Base-by-base conservation (phyloP, 2,329 filamentous ascomycete species). In the Tolypocladium guangdongense region DNA sequence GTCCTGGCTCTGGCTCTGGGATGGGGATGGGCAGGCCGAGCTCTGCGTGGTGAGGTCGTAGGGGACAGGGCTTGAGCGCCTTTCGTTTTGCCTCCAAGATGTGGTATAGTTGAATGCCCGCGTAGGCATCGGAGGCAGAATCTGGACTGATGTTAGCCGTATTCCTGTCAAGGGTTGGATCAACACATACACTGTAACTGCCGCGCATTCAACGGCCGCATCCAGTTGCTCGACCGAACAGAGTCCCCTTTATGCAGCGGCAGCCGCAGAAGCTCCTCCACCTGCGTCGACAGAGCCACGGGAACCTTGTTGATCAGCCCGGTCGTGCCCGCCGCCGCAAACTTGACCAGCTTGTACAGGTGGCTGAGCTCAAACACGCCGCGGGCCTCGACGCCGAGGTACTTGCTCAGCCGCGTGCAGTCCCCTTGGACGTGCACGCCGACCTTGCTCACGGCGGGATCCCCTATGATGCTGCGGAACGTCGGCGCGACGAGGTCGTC, bases 291-390 rank as follows among this genome's bases (percentile, higher is more conserved):
- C 49, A 96, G 71, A 2, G 78, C 74, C 11, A 92, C 83, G 7
- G 83, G 70, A 50, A 66, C 76, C 63, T 82, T 88, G 66, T 88
- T 87, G 63, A 92, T 81, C 77, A 66, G 3, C 74, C 65, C 5
- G 73, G 76, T 38, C 81, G 71, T 7, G 72, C 71, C 52, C 3
- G 67, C 67, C 27, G 72, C 68, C 0, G 80, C 82, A 63, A 82
- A 85, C 56, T 84, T 90, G 57, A 96, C 80, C 12, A 95, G 72
- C 59, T 82, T 88, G 68, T 91, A 86, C 27, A 96, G 70, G 64
- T 95, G 87, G 65, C 87, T 92, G 8, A 96, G 76, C 69, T 96
- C 91, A 56, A 95, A 81, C 4, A 88, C 72, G 0, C 87, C 87
- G 50, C 74, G 77, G 1, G 83, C 74, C 0, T 86, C 66, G 30